Base-by-base conservation (phyloP, 129 eudicot species). In the Flaveria linearis region DNA sequence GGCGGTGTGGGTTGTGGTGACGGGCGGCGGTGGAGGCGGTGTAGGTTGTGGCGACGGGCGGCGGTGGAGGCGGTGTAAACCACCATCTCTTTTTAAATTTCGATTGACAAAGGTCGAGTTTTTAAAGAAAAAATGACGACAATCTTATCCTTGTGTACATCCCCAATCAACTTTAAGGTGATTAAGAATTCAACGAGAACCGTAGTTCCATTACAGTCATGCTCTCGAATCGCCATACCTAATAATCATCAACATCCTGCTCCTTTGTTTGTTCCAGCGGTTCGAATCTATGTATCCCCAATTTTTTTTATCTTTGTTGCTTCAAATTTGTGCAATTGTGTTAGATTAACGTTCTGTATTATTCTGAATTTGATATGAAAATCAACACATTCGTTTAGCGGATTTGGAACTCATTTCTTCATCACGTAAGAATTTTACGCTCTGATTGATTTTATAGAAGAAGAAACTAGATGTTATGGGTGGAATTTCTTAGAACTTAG, bases 241-340 rank as follows among this genome's bases (percentile, higher is more conserved):
- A 69, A 42, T 67, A 51, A 15, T 63, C 78, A 71, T 60, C 80
- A 55, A 8, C 79, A 69, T 67, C 78, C 66, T 41, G 70, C 76
- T 67, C 76, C 76, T 43, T 79, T 84, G 7, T 92, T 92, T 71
- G 84, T 88, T 30, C 93, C 97, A 1, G 96, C 87, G 97, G 97
- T 92, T 82, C 74, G 67, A 57, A 53, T 58, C 11, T 23, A 22
- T 16, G 22, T 49, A 43, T 77, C 10, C 14, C 9, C 17, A 42
- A 20, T 20, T 50, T 68, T 68, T 57, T 28, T 58, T 11, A 25
- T 47, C 52, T 7, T 13, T 71, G 18, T 52, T 26, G 26, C 63
- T 15, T 33, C 78, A 63, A 58, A 17, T 73, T 11, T 64, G 15
- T 47, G 8, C 26, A 16, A 22, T 17, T 45, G 18, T 17, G 8